These are phyloP conservation scores for Aegilops speltoides DNA, from an alignment of 176 grass and related monocot species.

Conservation along the genomic window DNA sequence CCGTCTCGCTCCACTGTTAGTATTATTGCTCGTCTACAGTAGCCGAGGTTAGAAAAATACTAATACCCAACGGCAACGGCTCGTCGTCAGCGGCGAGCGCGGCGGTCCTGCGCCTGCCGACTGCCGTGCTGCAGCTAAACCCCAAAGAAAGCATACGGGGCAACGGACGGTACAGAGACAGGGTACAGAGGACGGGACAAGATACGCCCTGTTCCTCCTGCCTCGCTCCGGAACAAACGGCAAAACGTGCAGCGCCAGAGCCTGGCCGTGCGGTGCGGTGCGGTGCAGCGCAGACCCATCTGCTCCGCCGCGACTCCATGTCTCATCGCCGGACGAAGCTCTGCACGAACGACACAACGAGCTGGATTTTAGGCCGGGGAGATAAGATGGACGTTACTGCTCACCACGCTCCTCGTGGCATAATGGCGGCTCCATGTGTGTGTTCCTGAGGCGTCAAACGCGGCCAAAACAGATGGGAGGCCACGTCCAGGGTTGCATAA, in stretches of 20 bases:
- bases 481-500: conserved; percentile 5
- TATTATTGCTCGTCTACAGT: background rate
- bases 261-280: background rate
- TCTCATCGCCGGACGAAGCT: background rate
- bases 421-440: background rate
- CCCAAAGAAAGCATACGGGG: conserved; percentile 3
- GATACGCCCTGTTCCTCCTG: conserved; percentile 3
- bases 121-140: conserved; percentile 16
- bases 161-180: conserved; percentile 8
- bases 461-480: background rate
- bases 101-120: conserved; percentile 8
- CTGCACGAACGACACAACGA: background rate
- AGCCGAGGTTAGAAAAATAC: conserved; percentile 6
- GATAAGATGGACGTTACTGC: background rate
- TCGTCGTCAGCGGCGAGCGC: background rate
- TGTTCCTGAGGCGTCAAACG: background rate
- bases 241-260: conserved; percentile 32
- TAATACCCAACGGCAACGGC: conserved; percentile 2
- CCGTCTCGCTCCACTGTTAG: background rate
- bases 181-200: conserved; percentile 36
- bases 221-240: conserved; percentile 36
- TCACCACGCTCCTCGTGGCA: background rate
- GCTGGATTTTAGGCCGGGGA: background rate
- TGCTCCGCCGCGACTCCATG: background rate
- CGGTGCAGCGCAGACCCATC: conserved; percentile 19